These are phyloP conservation scores for Penicillium flavigenum DNA, from an alignment of 495 filamentous ascomycete genomes.

Conservation along the genomic window DNA sequence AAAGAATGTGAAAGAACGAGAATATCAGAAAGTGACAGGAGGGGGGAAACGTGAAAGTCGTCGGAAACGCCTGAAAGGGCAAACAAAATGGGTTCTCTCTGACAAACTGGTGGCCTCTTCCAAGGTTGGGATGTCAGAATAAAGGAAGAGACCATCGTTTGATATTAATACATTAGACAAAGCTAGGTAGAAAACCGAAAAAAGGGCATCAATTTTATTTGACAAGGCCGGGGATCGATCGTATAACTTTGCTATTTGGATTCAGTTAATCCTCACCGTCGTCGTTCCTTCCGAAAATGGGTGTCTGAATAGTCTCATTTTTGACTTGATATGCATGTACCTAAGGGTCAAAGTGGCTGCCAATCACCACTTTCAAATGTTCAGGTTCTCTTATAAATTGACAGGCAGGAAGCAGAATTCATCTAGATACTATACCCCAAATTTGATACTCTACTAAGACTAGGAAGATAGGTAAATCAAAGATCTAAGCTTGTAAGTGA, in stretches of 20 bases:
- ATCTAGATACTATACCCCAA: not conserved
- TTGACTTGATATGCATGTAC: not conserved
- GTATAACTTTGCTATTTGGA: not conserved
- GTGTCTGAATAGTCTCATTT: not conserved
- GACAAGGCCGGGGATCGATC: not conserved
- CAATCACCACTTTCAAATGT: not conserved
- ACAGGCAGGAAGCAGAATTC: not conserved
- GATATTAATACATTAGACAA: not conserved
- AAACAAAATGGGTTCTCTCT: not conserved
- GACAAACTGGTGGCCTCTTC: not conserved
- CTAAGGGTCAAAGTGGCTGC: not conserved
- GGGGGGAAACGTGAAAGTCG: not conserved
- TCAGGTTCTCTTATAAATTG: not conserved
- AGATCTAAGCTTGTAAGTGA: not conserved
- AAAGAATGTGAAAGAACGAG: not conserved
- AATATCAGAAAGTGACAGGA: not conserved
- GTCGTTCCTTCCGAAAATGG: constrained; percentile 1
- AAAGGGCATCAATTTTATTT: not conserved
- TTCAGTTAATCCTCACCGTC: not conserved
- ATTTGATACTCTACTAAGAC: not conserved
- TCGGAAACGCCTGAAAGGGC: not conserved
- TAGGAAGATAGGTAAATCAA: not conserved
- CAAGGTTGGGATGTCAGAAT: not conserved
- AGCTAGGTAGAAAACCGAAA: not conserved
- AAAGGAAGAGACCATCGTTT: not conserved